A percentile compares a stretch with the other conserved stretches of the same genome.
Evolutionary conservation across 768 basidiomycete genomes (phyloP).

Genomic region (Boletus tomentosulus): DNA sequence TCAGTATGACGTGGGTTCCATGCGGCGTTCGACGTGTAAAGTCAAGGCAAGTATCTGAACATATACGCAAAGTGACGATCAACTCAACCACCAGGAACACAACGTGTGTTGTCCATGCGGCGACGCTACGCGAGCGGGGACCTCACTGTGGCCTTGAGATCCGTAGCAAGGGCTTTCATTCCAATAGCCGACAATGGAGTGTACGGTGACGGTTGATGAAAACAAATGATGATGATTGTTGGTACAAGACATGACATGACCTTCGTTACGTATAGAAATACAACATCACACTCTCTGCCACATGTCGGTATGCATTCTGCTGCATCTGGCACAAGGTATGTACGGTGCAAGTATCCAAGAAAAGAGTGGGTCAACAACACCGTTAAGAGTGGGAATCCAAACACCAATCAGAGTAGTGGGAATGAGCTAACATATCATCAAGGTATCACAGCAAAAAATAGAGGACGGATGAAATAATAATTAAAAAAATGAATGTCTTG

Average conservation of each 20-base stretch:
- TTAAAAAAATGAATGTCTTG: not conserved
- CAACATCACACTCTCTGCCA: not conserved
- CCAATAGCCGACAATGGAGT: not conserved
- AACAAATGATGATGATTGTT: not conserved
- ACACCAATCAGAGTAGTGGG: not conserved
- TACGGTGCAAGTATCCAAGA: not conserved
- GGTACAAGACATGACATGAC: not conserved
- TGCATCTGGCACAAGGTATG: not conserved
- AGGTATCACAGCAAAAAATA: not conserved
- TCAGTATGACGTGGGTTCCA: not conserved
- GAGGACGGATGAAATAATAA: not conserved
- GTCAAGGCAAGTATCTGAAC: not conserved
- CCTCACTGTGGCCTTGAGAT: not conserved
- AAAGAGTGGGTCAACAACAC: not conserved
- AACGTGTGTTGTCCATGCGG: not conserved
- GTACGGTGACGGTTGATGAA: not conserved
- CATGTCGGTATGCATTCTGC: not conserved
- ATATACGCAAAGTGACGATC: not conserved
- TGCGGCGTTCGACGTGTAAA: not conserved
- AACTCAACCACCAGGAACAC: not conserved
- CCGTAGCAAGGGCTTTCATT: not conserved
- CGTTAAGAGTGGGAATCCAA: not conserved
- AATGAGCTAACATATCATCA: not conserved
- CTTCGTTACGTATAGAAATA: not conserved
- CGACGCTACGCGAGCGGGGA: not conserved